Base-by-base conservation (phyloP, 768 basidiomycete species). In the Tubosaeta sp. region DNA sequence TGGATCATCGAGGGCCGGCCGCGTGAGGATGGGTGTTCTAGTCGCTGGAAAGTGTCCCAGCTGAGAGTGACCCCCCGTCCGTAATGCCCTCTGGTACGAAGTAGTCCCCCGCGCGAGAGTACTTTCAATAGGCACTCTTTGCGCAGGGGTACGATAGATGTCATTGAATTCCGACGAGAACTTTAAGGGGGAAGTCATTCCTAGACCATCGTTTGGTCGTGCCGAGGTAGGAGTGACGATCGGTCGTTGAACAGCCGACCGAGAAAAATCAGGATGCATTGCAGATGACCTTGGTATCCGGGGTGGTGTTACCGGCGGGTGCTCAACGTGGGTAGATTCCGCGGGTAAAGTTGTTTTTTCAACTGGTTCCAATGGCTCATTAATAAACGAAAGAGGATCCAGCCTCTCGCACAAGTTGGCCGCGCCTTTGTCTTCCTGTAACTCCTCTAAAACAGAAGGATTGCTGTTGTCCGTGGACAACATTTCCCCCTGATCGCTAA, bases 321-420 rank as follows among this genome's bases (percentile, higher is more conserved):
- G 62, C 48, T 64, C 18, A 29, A 27, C 36, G 27, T n/a, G 29
- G 35, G 32, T 22, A 22, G 47, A 36, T 35, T 60, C 52, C 21
- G 27, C 16, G 27, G 51, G 47, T 24, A 56, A 29, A 27, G 25
- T 12, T n/a, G 35, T 49, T 48, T 51, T 46, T 34, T 65, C 48
- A 25, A 52, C 49, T n/a, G 56, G 57, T 49, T 69, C 70, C n/a
- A 64, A 63, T 29, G 80, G 71, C 34, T 76, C 56, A 46, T 62
- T 64, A 34, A 69, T 68, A 38, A 84, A 83, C n/a, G 84, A 85
- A 34, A 85, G 64, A 18, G 82, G 82, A 14, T 76, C 73, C 24
- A 82, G 64, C 62, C 77, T 76, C 51, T 77, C 71, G 40, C 67
- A 63, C 24, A 59, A 67, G 39, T 61, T 45, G 41, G 27, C 13